Conservation (phyloP, 192 early-diverging fungal genomes). For the Lobosporangium transversale region DNA sequence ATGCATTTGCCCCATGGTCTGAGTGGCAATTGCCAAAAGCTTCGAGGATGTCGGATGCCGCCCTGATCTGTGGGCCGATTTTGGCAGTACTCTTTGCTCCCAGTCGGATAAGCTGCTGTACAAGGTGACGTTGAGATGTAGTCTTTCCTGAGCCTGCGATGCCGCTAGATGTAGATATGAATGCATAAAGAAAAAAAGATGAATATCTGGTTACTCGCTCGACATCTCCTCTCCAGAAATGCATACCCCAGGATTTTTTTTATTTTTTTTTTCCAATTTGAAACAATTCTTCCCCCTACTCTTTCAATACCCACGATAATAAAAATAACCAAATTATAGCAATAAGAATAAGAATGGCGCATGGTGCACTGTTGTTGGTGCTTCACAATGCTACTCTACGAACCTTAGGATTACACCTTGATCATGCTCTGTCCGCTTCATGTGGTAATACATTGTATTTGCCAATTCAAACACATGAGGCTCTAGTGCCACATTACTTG, state of each 20-base stretch:
- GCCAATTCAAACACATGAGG: conserved; percentile 80
- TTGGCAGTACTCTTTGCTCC: conserved; percentile 74
- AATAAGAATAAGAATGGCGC: no score
- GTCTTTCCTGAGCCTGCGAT: conserved; percentile 92
- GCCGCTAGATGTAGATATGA: conserved; percentile 61
- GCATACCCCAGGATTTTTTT: no score
- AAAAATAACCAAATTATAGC: no score
- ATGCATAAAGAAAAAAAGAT: neutral
- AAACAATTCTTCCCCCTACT: no score
- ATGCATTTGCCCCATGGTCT: conserved; percentile 68
- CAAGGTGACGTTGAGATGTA: conserved; percentile 73
- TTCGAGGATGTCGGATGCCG: conserved; percentile 76
- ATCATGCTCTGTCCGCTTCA: conserved; percentile 72
- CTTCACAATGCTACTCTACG: no score
- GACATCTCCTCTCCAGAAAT: no score
- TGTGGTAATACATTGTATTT: conserved; percentile 72
- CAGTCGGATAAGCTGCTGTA: conserved; percentile 79
- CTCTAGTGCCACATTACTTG: conserved; percentile 42
- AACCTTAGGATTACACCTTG: conserved; percentile 76
- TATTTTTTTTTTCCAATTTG: neutral
- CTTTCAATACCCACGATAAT: no score
- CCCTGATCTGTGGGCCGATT: conserved; percentile 77
- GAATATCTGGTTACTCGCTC: neutral
- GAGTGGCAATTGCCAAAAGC: conserved; percentile 83
- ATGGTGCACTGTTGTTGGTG: no score